Evolutionary conservation across 2,329 filamentous ascomycete species (phyloP).

Genomic region (Penicillium sp.): DNA sequence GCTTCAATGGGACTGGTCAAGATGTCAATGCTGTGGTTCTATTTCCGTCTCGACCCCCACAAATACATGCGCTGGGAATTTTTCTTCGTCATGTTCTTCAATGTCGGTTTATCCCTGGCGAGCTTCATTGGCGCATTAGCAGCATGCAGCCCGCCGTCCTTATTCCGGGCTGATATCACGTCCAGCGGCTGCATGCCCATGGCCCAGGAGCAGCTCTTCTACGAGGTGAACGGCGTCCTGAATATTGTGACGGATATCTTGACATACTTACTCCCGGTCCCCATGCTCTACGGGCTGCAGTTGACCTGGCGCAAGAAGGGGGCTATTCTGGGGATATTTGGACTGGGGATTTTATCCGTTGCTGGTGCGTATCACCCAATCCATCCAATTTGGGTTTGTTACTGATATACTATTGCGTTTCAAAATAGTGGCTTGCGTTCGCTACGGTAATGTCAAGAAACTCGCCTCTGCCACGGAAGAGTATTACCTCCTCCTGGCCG

Average conservation of each 20-base stretch:
- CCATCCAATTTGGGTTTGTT: too few relatives aligned
- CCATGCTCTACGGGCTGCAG: conserved; percentile 19
- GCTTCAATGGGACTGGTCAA: conserved; percentile 3
- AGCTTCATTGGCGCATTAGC: conserved; percentile 7
- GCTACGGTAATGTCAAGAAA: conserved; percentile 22
- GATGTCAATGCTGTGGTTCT: conserved; percentile 6
- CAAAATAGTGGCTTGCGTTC: conserved; percentile 19
- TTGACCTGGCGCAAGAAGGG: conserved; percentile 19
- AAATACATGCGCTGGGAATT: background rate
- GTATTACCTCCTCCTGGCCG: conserved; percentile 22
- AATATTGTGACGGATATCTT: conserved; percentile 25
- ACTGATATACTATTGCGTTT: background rate
- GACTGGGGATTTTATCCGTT: conserved; percentile 20
- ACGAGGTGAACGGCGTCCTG: conserved; percentile 23
- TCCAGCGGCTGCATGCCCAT: conserved; percentile 17
- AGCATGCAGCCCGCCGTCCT: conserved; percentile 1
- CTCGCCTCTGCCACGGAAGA: conserved; percentile 17
- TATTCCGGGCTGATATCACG: conserved; percentile 3
- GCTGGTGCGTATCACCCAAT: conserved; percentile 12
- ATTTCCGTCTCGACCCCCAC: conserved; percentile 6
- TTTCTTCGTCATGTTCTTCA: conserved; percentile 7
- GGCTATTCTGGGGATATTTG: conserved; percentile 20
- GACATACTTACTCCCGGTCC: conserved; percentile 21
- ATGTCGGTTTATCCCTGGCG: conserved; percentile 1
- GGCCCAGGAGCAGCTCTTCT: conserved; percentile 19